Percentiles rank a stretch among this genome's conserved stretches.
These are phyloP conservation scores for Lippia alba DNA, from an alignment of 305 asterid species.

Conservation along the genomic window DNA sequence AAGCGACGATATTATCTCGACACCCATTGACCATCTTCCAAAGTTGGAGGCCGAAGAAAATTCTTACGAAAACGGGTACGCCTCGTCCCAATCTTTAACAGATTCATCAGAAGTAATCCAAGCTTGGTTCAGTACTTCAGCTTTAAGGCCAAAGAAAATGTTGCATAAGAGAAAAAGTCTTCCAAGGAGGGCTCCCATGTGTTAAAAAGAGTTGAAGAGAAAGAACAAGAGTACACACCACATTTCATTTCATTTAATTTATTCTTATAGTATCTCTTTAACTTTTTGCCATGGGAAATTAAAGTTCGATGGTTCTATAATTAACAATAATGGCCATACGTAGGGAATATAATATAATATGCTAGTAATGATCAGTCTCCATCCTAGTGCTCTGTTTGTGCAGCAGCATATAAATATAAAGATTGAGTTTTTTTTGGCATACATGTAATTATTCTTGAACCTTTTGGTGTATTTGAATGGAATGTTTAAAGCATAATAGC, in stretches of 20 bases:
- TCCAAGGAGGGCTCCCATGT: conserved; percentile 67
- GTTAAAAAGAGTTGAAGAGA: conserved; percentile 22
- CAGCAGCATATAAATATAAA: conserved; percentile 30
- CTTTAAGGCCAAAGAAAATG: conserved; percentile 49
- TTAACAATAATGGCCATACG: conserved; percentile 30
- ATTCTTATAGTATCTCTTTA: background rate
- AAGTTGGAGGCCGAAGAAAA: conserved; percentile 39
- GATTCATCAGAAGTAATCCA: conserved; percentile 63
- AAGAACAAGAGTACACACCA: background rate
- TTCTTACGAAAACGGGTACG: conserved; percentile 38
- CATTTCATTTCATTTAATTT: conserved; percentile 26
- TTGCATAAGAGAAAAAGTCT: conserved; percentile 65
- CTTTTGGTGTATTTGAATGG: conserved; percentile 17
- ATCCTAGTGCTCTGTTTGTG: conserved; percentile 32
- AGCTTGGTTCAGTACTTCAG: conserved; percentile 43
- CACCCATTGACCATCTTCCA: conserved; percentile 23
- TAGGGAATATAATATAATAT: conserved; percentile 2
- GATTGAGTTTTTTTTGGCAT: conserved; percentile 19
- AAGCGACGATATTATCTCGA: conserved; percentile 27
- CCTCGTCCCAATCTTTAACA: conserved; percentile 38
- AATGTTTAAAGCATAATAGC: no score
- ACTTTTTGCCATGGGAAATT: conserved; percentile 23
- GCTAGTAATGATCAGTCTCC: conserved; percentile 3
- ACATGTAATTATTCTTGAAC: conserved; percentile 26
- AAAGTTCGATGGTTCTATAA: conserved; percentile 13